These are phyloP conservation scores for Rosa lucieae DNA, from an alignment of 306 rosid species.

Conservation along the genomic window DNA sequence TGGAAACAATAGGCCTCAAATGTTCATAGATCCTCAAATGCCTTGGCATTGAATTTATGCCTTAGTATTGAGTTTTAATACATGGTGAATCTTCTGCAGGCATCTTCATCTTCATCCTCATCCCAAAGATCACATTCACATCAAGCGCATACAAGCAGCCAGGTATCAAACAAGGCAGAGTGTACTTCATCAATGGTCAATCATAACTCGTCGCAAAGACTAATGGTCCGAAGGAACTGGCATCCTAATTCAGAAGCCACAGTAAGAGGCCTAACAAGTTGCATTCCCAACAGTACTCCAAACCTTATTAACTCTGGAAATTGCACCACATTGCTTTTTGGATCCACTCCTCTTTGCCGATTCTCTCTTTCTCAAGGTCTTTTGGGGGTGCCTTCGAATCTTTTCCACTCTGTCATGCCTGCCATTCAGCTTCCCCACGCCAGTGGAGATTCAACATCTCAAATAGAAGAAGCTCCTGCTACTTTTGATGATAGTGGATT, in stretches of 20 bases:
- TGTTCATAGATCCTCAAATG: neutral
- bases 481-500: neutral
- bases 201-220: neutral
- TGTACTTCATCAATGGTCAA: neutral
- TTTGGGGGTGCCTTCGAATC: conserved; percentile 5
- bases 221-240: conserved; percentile 5
- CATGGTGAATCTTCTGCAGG: conserved; percentile 1
- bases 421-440: neutral
- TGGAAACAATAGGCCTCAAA: neutral
- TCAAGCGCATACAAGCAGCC: conserved; percentile 7
- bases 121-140: neutral
- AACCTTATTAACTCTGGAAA: conserved; percentile 5
- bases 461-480: conserved; percentile 2
- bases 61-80: neutral
- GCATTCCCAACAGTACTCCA: conserved; percentile 10
- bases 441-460: neutral
- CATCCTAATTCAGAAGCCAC: neutral
- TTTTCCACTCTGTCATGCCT: neutral
- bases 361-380: conserved; percentile 5
- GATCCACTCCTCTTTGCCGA: conserved; percentile 8
- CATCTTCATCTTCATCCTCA: conserved; percentile 1
- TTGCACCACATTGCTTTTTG: conserved; percentile 15
- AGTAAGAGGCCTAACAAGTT: conserved; percentile 7
- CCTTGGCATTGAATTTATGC: neutral
- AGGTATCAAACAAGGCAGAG: neutral